A percentile compares a stretch with the other conserved stretches of the same genome.
phyloP scores from a whole-genome alignment of 768 basidiomycete species.

The Calocera viscosa region DNA sequence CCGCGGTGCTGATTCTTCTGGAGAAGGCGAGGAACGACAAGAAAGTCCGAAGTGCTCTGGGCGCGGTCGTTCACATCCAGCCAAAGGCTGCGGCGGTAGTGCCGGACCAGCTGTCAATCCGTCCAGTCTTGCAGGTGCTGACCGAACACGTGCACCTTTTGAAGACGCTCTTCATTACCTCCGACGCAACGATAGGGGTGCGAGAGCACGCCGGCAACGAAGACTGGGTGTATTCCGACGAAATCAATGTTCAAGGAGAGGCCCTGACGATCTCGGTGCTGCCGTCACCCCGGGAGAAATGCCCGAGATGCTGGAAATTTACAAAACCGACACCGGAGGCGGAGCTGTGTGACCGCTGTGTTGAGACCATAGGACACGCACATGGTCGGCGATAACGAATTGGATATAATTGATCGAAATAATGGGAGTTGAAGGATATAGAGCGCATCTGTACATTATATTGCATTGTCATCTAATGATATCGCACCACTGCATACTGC shows the following conservation, averaged over 20 bases:
- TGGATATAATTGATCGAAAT: neutral
- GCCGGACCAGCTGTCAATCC: slow-evolving; percentile 1
- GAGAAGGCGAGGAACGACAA: slow-evolving; percentile 67
- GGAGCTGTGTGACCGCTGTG: slow-evolving; percentile 55
- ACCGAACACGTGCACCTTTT: slow-evolving; percentile 33
- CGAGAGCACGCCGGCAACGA: slow-evolving; percentile 33
- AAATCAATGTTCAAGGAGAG: slow-evolving; percentile 16
- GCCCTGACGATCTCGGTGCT: slow-evolving; percentile 41
- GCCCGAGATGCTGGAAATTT: slow-evolving; percentile 85
- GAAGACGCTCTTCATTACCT: slow-evolving; percentile 69
- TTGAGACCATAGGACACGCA: neutral
- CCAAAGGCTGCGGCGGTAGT: slow-evolving; percentile 30
- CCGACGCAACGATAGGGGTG: slow-evolving; percentile 42
- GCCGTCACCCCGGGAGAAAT: slow-evolving; percentile 54
- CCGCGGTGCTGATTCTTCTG: slow-evolving; percentile 48
- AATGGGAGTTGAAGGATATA: neutral
- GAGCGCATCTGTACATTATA: neutral
- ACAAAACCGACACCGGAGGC: slow-evolving; percentile 41
- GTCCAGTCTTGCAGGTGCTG: slow-evolving; percentile 6
- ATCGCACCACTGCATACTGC: neutral
- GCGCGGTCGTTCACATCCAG: slow-evolving; percentile 55
- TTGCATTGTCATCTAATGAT: neutral
- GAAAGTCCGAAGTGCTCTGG: slow-evolving; percentile 58
- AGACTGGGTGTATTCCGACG: neutral
- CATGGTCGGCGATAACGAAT: too few species aligned